phyloP scores from a whole-genome alignment of 2,329 filamentous ascomycete genomes.

The Arthrobotrys entomopaga region DNA sequence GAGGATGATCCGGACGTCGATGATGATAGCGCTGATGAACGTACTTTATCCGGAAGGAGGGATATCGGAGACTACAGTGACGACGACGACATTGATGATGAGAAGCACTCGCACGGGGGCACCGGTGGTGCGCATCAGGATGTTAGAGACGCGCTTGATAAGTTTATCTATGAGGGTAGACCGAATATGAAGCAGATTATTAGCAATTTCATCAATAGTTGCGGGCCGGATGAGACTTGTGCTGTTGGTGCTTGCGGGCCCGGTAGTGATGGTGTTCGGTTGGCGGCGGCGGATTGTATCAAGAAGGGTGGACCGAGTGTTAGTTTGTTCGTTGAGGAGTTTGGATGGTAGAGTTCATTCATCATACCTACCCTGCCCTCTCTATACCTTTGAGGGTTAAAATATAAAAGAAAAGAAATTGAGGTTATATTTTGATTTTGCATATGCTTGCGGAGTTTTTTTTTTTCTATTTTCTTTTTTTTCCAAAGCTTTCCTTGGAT shows the following conservation, averaged over 20 bases:
- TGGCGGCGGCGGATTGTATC: conserved; percentile 34
- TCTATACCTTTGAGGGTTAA: too few relatives aligned
- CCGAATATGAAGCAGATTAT: conserved; percentile 52
- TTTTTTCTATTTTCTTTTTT: background rate
- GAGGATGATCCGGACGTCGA: conserved; percentile 48
- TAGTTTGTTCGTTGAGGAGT: conserved; percentile 54
- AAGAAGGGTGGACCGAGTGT: conserved; percentile 54
- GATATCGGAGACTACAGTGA: conserved; percentile 41
- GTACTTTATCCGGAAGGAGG: conserved; percentile 19
- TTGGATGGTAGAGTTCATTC: conserved; percentile 43
- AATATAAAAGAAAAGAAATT: conserved; percentile 15
- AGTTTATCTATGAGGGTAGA: conserved; percentile 52
- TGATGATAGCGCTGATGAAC: conserved; percentile 48
- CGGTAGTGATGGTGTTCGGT: conserved; percentile 46
- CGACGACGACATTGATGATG: conserved; percentile 35
- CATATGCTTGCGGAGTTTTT: conserved; percentile 29
- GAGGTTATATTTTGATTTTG: conserved; percentile 12
- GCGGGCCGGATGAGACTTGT: conserved; percentile 51
- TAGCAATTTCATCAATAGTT: conserved; percentile 43
- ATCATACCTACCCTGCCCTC: background rate
- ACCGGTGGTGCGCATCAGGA: conserved; percentile 48
- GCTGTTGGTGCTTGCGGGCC: conserved; percentile 45
- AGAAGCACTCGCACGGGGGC: conserved; percentile 9
- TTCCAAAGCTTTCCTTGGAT: too few relatives aligned
- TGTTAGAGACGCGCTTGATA: conserved; percentile 44